Conservation (phyloP, 768 basidiomycete genomes). For the Piloderma croceum region DNA sequence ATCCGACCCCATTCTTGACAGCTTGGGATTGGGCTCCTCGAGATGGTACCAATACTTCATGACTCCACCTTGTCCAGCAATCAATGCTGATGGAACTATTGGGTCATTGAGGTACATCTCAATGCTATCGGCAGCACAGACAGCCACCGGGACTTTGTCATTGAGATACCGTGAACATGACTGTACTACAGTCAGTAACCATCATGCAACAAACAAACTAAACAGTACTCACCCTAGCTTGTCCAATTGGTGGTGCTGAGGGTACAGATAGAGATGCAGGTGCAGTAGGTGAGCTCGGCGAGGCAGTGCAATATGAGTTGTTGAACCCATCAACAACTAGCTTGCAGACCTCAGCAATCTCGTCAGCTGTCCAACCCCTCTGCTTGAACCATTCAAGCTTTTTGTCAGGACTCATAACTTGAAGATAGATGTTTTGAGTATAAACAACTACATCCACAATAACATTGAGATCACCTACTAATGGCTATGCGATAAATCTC, state of each 20-base stretch:
- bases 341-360: no score
- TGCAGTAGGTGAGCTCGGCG: no score
- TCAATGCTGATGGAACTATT: background rate
- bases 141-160: no score
- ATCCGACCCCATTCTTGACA: conserved; percentile 22
- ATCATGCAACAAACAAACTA: no score
- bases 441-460: background rate
- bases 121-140: conserved; percentile 1
- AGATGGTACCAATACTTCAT: conserved; percentile 10
- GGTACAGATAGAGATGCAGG: no score
- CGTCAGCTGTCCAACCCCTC: no score
- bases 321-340: no score
- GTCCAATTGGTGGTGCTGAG: no score
- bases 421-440: background rate
- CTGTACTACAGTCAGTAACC: no score
- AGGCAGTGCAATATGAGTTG: no score
- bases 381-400: conserved; percentile 17
- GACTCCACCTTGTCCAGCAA: conserved; percentile 9
- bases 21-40: conserved; percentile 4
- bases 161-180: no score
- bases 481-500: conserved; percentile 20
- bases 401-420: conserved; percentile 23
- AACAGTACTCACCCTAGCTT: no score
- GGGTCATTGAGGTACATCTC: conserved; percentile 8
- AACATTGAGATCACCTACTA: conserved; percentile 5